These are phyloP conservation scores for Chamaecyparis obtusa DNA, from an alignment of 75 land plant genomes.

Conservation along the genomic window DNA sequence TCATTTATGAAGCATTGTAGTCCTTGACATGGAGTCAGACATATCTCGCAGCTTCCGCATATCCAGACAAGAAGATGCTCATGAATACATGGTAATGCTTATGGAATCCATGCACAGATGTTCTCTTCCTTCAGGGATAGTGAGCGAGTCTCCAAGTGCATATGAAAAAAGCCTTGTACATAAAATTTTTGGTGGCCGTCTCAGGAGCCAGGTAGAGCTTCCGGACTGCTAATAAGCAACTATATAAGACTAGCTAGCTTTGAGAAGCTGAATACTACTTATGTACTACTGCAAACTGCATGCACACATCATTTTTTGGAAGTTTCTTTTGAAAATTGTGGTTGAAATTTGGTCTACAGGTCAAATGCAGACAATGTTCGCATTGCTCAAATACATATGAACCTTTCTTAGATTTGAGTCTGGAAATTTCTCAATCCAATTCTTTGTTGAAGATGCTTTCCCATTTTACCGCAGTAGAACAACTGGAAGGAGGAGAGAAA, in stretches of 20 bases:
- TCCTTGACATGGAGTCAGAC: conserved; percentile 47
- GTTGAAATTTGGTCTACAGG: conserved; percentile 39
- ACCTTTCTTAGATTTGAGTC: conserved; percentile 86
- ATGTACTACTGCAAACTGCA: not conserved
- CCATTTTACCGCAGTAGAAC: conserved; percentile 72
- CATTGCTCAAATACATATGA: conserved; percentile 77
- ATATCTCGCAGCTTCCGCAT: conserved; percentile 78
- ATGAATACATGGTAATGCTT: conserved; percentile 88
- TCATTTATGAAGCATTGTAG: not conserved
- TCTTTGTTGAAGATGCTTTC: conserved; percentile 69
- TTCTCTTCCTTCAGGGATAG: conserved; percentile 66
- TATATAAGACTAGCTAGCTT: not conserved
- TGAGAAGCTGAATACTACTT: not conserved
- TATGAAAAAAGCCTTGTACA: conserved; percentile 83
- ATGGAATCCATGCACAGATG: conserved; percentile 94
- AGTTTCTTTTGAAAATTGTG: not conserved
- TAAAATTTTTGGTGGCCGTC: conserved; percentile 92
- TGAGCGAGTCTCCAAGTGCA: conserved; percentile 63
- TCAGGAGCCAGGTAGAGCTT: conserved; percentile 77
- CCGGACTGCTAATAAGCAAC: not conserved
- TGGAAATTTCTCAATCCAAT: conserved; percentile 76
- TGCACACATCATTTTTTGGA: not conserved
- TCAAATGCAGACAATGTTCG: conserved; percentile 78
- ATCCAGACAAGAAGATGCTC: conserved; percentile 93
- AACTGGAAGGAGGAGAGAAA: conserved; percentile 80